Evolutionary conservation across 2,329 filamentous ascomycete genomes (phyloP).

Genomic region (Talaromyces sp.): DNA sequence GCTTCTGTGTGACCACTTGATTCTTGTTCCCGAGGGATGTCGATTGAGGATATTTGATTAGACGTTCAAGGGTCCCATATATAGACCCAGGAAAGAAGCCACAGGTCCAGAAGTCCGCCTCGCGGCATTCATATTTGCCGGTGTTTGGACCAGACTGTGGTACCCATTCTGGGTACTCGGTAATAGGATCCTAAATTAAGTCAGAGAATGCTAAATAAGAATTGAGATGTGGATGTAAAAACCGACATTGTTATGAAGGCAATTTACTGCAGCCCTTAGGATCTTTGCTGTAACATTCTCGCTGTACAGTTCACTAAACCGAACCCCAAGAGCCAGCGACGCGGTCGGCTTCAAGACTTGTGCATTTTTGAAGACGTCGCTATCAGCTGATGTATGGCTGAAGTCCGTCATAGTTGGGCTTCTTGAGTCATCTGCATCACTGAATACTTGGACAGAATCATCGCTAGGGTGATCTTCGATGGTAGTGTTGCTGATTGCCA

Average conservation of each 20-base stretch:
- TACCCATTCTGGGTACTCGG: conserved; percentile 4
- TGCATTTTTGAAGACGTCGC: not conserved
- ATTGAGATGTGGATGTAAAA: not conserved
- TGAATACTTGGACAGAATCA: not conserved
- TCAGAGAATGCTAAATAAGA: not conserved
- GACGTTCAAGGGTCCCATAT: conserved; percentile 6
- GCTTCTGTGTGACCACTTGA: not conserved
- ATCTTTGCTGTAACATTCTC: conserved; percentile 5
- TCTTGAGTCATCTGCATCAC: not conserved
- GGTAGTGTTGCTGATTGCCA: not conserved
- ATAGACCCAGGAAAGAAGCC: conserved; percentile 14
- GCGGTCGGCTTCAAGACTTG: not conserved
- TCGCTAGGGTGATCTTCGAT: conserved; percentile 1
- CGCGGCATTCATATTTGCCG: conserved; percentile 7
- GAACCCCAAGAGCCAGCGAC: not conserved
- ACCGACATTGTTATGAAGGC: conserved; percentile 6
- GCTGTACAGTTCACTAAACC: conserved; percentile 1
- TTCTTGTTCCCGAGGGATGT: not conserved
- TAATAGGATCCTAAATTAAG: not conserved
- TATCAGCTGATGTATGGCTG: not conserved
- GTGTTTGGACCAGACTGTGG: conserved; percentile 1
- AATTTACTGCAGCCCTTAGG: not conserved
- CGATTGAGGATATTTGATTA: conserved; percentile 5
- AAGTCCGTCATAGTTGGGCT: conserved; percentile 2
- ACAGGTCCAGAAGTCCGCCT: conserved; percentile 14